A percentile compares a stretch with the other conserved stretches of the same genome.
Evolutionary conservation across 2,329 filamentous ascomycete genomes (phyloP).

Genomic region (Rutstroemia sp.): DNA sequence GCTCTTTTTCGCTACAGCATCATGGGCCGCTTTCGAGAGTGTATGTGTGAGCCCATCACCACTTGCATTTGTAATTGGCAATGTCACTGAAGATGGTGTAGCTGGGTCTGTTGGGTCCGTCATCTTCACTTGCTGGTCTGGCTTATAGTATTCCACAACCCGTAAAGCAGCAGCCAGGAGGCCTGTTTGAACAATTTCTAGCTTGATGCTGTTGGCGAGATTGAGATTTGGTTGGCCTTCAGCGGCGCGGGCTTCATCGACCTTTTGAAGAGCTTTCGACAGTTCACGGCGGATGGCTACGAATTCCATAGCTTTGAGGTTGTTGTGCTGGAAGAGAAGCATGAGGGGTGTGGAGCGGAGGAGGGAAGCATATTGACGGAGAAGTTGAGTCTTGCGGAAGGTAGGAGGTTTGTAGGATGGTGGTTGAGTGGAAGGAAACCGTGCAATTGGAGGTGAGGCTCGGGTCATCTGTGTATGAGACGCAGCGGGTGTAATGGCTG

Average conservation of each 20-base stretch:
- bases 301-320: slow-evolving; percentile 62
- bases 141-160: slow-evolving; percentile 76
- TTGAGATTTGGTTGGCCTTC: slow-evolving; percentile 36
- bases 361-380: slow-evolving; percentile 65
- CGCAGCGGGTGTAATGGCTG: slow-evolving; percentile 40
- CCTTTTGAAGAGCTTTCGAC: slow-evolving; percentile 48
- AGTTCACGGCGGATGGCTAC: slow-evolving; percentile 58
- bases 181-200: slow-evolving; percentile 81
- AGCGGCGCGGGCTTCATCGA: slow-evolving; percentile 48
- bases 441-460: slow-evolving; percentile 30
- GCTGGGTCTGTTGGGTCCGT: slow-evolving; percentile 17
- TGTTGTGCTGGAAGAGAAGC: slow-evolving; percentile 69
- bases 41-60: slow-evolving; percentile 44
- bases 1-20: slow-evolving; percentile 33
- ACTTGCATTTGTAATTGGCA: slow-evolving; percentile 13
- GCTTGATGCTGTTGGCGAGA: slow-evolving; percentile 56
- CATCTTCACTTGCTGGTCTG: slow-evolving; percentile 31
- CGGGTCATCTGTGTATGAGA: slow-evolving; percentile 41
- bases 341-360: slow-evolving; percentile 64
- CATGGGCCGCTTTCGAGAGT: slow-evolving; percentile 39
- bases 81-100: slow-evolving; percentile 17
- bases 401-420: slow-evolving; percentile 81
- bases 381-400: slow-evolving; percentile 82
- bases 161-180: slow-evolving; percentile 82
- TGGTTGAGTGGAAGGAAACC: slow-evolving; percentile 63